phyloP scores from a whole-genome alignment of 208 protist species.

The Crithidia brevicula region DNA sequence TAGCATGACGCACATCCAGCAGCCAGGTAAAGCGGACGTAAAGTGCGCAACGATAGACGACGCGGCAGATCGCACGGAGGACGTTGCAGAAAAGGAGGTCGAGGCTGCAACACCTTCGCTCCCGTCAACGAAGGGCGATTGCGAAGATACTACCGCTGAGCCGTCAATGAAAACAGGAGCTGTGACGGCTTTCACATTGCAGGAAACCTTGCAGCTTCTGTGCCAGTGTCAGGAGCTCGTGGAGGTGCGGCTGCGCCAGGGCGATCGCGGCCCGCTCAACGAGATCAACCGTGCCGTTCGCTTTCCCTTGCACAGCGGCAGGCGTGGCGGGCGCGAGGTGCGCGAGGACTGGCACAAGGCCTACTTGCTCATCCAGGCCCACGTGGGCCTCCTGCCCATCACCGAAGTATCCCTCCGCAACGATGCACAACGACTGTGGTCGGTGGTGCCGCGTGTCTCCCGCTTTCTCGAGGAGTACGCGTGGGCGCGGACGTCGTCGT shows the following conservation, averaged over 20 bases:
- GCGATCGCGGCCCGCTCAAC: slow-evolving; percentile 82
- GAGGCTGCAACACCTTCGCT: neutral
- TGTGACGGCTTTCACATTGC: slow-evolving; percentile 21
- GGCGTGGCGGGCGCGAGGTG: slow-evolving; percentile 74
- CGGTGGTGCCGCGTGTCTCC: slow-evolving; percentile 65
- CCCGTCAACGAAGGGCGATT: neutral
- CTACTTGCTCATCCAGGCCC: slow-evolving; percentile 81
- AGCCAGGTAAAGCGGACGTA: neutral
- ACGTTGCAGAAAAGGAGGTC: neutral
- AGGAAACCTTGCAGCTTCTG: slow-evolving; percentile 53
- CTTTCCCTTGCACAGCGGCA: slow-evolving; percentile 67
- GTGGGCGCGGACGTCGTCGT: slow-evolving; percentile 28
- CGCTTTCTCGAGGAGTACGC: slow-evolving; percentile 77
- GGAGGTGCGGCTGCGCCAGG: slow-evolving; percentile 79
- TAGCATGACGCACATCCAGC: neutral
- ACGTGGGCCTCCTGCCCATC: slow-evolving; percentile 58
- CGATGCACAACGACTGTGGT: slow-evolving; percentile 73
- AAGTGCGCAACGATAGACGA: too few relatives aligned
- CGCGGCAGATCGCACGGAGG: neutral
- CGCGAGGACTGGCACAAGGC: slow-evolving; percentile 91
- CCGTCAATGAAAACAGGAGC: too few relatives aligned
- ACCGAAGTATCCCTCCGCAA: slow-evolving; percentile 79
- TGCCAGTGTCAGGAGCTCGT: slow-evolving; percentile 71
- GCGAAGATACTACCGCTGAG: neutral
- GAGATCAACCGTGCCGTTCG: slow-evolving; percentile 76